phyloP scores from a whole-genome alignment of 495 filamentous ascomycete species.

The Mytilinidion resinicola region DNA sequence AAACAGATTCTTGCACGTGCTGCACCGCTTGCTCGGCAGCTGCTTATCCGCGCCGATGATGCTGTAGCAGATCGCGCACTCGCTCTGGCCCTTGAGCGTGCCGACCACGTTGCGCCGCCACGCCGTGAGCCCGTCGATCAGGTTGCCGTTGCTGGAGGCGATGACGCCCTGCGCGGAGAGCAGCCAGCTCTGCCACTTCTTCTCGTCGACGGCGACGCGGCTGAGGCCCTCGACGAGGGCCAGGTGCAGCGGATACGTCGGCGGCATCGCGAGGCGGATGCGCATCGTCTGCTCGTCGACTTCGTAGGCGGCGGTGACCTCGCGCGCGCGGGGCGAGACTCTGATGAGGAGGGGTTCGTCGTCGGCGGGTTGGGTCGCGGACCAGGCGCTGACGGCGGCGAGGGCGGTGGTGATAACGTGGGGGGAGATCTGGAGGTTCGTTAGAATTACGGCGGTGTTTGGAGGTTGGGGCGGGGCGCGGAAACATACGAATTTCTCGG shows the following conservation, averaged over 20 bases:
- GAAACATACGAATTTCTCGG: conserved; percentile 56
- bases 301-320: conserved; percentile 74
- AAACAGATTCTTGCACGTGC: conserved; percentile 91
- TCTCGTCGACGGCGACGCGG: conserved; percentile 78
- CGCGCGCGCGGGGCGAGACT: conserved; percentile 58
- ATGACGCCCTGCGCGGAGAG: conserved; percentile 84
- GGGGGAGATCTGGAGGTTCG: conserved; percentile 56
- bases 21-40: conserved; percentile 83
- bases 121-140: conserved; percentile 76
- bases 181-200: conserved; percentile 84
- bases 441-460: conserved; percentile 5
- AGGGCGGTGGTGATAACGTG: conserved; percentile 67
- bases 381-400: conserved; percentile 67
- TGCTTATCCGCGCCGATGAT: conserved; percentile 82
- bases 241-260: conserved; percentile 69
- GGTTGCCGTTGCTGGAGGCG: conserved; percentile 59
- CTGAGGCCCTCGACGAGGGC: conserved; percentile 71
- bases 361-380: conserved; percentile 40
- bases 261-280: conserved; percentile 71
- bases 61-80: conserved; percentile 96
- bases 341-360: conserved; percentile 67
- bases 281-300: conserved; percentile 80
- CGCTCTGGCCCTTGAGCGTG: conserved; percentile 83
- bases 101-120: conserved; percentile 80
- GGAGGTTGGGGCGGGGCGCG: neutral